Percentiles rank a stretch among this genome's conserved stretches.
phyloP scores from a whole-genome alignment of 805 yeast genomes.

The Zygoascus bituminiphila region DNA sequence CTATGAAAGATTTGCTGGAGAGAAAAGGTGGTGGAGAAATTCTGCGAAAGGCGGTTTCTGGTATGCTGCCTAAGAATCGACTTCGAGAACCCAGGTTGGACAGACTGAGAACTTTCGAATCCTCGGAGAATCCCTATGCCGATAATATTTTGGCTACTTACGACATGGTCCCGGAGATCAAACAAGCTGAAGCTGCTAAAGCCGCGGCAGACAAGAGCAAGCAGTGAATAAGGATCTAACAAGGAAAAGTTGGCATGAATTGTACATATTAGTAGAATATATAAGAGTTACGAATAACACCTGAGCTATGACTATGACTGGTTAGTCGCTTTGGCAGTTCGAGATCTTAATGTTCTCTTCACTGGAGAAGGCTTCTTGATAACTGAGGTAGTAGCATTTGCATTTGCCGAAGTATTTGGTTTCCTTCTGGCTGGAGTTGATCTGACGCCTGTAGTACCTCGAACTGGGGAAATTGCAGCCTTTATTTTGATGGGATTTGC shows the following conservation, averaged over 20 bases:
- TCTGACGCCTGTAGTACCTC: not conserved
- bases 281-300: not conserved
- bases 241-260: not conserved
- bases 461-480: not conserved
- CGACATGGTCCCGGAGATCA: slow-evolving; percentile 40
- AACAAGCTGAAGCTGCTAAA: slow-evolving; percentile 1
- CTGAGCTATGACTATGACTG: not conserved
- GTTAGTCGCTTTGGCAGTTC: not conserved
- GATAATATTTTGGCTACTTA: slow-evolving; percentile 79
- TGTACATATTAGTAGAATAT: slow-evolving; percentile 1
- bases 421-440: not conserved
- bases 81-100: slow-evolving; percentile 70
- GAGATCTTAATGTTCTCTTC: not conserved
- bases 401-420: not conserved
- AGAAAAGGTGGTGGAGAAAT: slow-evolving; percentile 87
- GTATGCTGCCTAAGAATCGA: slow-evolving; percentile 92
- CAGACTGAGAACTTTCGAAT: slow-evolving; percentile 81
- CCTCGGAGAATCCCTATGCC: slow-evolving; percentile 78
- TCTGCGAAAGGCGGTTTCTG: slow-evolving; percentile 78
- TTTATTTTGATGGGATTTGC: not conserved
- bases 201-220: too few species aligned
- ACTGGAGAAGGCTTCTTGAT: not conserved
- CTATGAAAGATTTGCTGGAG: slow-evolving; percentile 68
- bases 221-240: not conserved
- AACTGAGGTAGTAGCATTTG: not conserved